Conservation (phyloP, 139 green algal genomes). For the Haematococcus sp. region DNA sequence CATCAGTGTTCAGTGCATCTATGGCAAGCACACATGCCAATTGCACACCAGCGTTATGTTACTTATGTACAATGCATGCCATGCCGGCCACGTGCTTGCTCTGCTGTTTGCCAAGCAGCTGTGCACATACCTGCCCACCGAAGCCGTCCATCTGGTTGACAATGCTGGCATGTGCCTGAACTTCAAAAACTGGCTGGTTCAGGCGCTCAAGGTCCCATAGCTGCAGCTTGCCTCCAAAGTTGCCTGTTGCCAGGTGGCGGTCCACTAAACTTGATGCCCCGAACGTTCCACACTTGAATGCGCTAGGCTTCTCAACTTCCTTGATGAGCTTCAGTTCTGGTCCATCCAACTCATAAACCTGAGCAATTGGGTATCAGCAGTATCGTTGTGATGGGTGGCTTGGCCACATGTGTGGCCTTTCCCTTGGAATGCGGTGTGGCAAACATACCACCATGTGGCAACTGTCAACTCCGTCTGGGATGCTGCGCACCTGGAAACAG, state of each 20-base stretch:
- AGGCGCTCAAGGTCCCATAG: constrained; percentile 77
- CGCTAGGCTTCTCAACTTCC: constrained; percentile 52
- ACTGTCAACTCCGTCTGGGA: no score
- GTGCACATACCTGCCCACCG: constrained; percentile 61
- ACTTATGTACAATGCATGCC: not conserved
- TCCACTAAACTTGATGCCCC: constrained; percentile 62
- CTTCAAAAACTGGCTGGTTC: constrained; percentile 50
- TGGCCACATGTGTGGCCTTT: no score
- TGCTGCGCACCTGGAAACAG: constrained; percentile 68
- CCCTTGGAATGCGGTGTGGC: no score
- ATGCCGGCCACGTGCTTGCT: not conserved
- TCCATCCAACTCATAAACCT: constrained; percentile 75
- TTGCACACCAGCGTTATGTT: no score
- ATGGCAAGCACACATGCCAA: no score
- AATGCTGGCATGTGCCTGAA: constrained; percentile 74
- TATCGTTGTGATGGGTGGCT: no score
- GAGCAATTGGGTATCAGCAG: not conserved
- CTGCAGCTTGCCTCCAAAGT: constrained; percentile 68
- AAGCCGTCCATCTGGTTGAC: constrained; percentile 82
- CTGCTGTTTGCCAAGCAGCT: no score
- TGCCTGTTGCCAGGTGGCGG: constrained; percentile 70
- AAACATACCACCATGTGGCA: no score
- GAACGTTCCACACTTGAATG: constrained; percentile 82
- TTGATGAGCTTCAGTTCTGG: constrained; percentile 55
- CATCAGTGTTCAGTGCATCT: no score